Conservation (phyloP, 2,329 filamentous ascomycete species). For the Plenodomus biglobosus region DNA sequence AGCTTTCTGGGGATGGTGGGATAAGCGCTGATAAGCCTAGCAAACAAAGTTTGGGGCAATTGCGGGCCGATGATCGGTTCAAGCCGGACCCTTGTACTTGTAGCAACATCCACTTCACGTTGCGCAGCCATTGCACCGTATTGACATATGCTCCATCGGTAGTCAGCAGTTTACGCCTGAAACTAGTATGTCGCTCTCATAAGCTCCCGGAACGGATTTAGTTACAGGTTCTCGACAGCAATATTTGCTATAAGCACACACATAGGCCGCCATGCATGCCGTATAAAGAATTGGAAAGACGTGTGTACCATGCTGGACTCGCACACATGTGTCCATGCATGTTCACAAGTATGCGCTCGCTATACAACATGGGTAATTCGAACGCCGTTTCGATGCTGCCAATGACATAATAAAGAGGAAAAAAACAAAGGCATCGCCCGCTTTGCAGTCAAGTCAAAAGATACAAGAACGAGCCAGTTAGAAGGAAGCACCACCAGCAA, state of each 20-base stretch:
- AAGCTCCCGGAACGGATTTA: background rate
- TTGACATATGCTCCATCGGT: too few species aligned
- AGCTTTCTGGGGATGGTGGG: conserved; percentile 15
- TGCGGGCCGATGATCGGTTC: conserved; percentile 26
- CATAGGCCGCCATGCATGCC: conserved; percentile 11
- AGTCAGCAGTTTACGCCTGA: too few species aligned
- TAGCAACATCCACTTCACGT: background rate
- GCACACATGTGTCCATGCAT: background rate
- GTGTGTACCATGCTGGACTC: background rate
- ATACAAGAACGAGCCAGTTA: background rate
- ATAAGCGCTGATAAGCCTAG: conserved; percentile 19
- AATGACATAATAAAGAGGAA: background rate
- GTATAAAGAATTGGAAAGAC: background rate
- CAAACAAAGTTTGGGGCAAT: conserved; percentile 16
- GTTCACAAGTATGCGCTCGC: background rate
- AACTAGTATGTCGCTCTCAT: background rate
- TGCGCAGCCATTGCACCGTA: too few species aligned
- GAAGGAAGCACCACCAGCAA: conserved; percentile 35
- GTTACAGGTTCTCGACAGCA: background rate
- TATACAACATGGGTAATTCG: background rate
- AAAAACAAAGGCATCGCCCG: background rate
- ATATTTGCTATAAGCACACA: too few species aligned
- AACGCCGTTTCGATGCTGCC: background rate
- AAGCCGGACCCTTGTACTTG: background rate
- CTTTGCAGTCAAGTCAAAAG: background rate